phyloP scores from a whole-genome alignment of 441 rosid genomes.

The Mallotus repandus region DNA sequence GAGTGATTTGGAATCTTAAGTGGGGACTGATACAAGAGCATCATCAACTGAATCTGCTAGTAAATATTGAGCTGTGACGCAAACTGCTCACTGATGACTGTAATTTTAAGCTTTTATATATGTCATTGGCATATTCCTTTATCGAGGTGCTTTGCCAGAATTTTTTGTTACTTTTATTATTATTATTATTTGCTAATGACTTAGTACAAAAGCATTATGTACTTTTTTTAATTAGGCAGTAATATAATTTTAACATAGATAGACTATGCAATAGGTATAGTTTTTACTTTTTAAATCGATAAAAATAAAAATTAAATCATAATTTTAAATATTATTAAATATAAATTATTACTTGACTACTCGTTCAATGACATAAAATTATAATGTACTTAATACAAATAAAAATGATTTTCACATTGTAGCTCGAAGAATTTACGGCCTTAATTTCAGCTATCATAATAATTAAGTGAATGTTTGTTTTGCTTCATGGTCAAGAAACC shows the following conservation, averaged over 20 bases:
- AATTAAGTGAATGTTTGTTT: neutral
- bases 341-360: too few relatives aligned
- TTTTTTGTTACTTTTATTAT: neutral
- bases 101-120: neutral
- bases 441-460: neutral
- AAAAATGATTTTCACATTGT: neutral
- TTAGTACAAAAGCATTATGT: neutral
- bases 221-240: too few relatives aligned
- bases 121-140: conserved; percentile 3
- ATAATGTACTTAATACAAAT: neutral
- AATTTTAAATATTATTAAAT: too few relatives aligned
- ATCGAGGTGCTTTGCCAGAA: neutral
- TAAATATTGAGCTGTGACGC: conserved; percentile 22
- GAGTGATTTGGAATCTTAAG: neutral
- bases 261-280: too few relatives aligned
- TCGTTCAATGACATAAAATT: too few relatives aligned
- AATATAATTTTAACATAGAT: too few relatives aligned
- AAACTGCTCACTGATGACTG: neutral
- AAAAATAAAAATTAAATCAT: too few relatives aligned
- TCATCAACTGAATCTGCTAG: conserved; percentile 4
- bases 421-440: neutral
- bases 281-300: too few relatives aligned
- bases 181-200: too few relatives aligned
- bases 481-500: neutral
- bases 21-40: neutral